Evolutionary conservation across 805 yeast species (phyloP).

Genomic region (Cyberlindnera misumaiensis): DNA sequence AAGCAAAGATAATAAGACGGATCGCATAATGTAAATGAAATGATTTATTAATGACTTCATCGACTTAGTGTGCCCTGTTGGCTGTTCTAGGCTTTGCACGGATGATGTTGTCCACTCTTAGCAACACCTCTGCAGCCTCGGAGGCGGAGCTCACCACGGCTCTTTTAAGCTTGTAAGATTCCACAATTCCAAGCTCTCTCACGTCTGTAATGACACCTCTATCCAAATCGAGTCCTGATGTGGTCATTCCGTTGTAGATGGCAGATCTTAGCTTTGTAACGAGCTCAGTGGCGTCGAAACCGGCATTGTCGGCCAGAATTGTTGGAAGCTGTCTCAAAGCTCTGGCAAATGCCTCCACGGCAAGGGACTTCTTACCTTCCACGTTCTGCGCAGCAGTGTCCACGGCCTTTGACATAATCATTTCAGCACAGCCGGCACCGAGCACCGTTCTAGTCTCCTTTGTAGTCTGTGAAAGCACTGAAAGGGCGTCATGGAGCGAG

Average conservation of each 20-base stretch:
- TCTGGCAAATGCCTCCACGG: slow-evolving; percentile 89
- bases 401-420: slow-evolving; percentile 97
- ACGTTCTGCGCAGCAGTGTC: slow-evolving; percentile 94
- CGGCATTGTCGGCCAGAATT: slow-evolving; percentile 94
- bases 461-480: slow-evolving; percentile 92
- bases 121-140: slow-evolving; percentile 95
- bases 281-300: slow-evolving; percentile 87
- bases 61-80: slow-evolving; percentile 47
- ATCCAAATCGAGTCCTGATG: slow-evolving; percentile 86
- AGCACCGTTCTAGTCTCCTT: slow-evolving; percentile 80
- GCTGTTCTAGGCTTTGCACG: slow-evolving; percentile 98
- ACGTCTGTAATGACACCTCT: slow-evolving; percentile 85
- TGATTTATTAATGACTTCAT: background rate
- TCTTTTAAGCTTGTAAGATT: slow-evolving; percentile 82
- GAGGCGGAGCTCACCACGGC: slow-evolving; percentile 94
- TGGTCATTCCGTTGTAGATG: slow-evolving; percentile 77
- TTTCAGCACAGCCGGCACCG: slow-evolving; percentile 83
- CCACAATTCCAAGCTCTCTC: slow-evolving; percentile 90
- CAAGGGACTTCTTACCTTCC: slow-evolving; percentile 88
- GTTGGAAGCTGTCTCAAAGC: slow-evolving; percentile 95
- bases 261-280: slow-evolving; percentile 87
- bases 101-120: slow-evolving; percentile 94
- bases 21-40: background rate
- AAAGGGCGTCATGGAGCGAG: slow-evolving; percentile 92
- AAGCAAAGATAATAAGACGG: no score